These are phyloP conservation scores for Cytospora mali DNA, from an alignment of 2,329 filamentous ascomycete species.

Conservation along the genomic window DNA sequence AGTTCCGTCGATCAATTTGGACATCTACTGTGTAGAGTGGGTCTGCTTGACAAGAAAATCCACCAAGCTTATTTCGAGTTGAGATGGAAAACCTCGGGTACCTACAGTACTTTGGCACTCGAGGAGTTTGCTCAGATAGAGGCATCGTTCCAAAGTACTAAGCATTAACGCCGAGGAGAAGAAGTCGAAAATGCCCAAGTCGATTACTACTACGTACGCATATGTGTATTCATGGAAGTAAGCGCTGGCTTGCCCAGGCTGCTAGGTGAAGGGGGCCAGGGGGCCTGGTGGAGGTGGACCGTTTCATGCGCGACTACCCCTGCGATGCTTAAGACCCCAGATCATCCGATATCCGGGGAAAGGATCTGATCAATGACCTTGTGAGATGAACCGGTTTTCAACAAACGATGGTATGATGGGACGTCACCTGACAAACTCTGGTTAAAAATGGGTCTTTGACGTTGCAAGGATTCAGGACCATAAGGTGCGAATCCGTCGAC, in stretches of 20 bases:
- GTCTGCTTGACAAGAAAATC: too few relatives aligned
- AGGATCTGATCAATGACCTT: background rate
- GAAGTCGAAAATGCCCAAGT: too few relatives aligned
- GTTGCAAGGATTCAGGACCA: background rate
- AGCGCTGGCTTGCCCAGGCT: background rate
- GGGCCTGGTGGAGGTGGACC: background rate
- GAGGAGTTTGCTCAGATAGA: too few relatives aligned
- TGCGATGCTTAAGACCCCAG: constrained; percentile 2
- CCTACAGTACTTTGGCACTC: too few relatives aligned
- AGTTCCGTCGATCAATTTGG: too few relatives aligned
- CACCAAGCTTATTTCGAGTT: too few relatives aligned
- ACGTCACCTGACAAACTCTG: constrained; percentile 6
- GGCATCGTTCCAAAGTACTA: too few relatives aligned
- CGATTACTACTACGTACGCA: background rate
- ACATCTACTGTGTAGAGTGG: too few relatives aligned
- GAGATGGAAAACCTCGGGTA: too few relatives aligned
- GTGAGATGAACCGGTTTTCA: constrained; percentile 6
- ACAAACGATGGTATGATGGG: background rate
- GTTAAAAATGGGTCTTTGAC: background rate
- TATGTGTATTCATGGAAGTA: background rate
- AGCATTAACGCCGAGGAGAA: too few relatives aligned
- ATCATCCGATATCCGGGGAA: constrained; percentile 17
- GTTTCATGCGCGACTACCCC: background rate
- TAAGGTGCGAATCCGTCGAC: background rate
- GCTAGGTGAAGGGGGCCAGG: too few relatives aligned